Evolutionary conservation across 768 basidiomycete genomes (phyloP).

Genomic region (Suillus alpinus): DNA sequence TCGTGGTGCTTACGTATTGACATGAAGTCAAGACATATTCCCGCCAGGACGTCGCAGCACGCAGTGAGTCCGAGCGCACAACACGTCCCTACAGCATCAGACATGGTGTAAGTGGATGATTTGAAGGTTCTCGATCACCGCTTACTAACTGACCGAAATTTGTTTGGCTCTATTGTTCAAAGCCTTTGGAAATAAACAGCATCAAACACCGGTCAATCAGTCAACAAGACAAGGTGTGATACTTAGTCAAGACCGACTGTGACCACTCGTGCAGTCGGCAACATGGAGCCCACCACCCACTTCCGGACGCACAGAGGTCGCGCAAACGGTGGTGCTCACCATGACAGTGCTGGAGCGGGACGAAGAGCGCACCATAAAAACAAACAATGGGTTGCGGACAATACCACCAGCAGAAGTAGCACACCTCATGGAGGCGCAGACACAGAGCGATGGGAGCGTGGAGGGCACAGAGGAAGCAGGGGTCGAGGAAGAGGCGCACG

Average conservation of each 20-base stretch:
- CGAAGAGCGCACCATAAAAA: slow-evolving; percentile 44
- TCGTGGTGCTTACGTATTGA: slow-evolving; percentile 20
- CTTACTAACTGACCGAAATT: too few species aligned
- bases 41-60: slow-evolving; percentile 21
- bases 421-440: slow-evolving; percentile 40
- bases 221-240: background rate
- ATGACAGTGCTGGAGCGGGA: slow-evolving; percentile 16
- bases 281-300: slow-evolving; percentile 26
- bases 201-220: slow-evolving; percentile 2
- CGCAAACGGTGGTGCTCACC: slow-evolving; percentile 19
- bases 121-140: background rate
- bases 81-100: slow-evolving; percentile 21
- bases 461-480: slow-evolving; percentile 48
- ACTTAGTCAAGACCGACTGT: background rate
- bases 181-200: slow-evolving; percentile 9
- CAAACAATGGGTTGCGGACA: slow-evolving; percentile 58
- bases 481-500: slow-evolving; percentile 38
- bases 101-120: slow-evolving; percentile 10
- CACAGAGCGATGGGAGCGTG: slow-evolving; percentile 61
- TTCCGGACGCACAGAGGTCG: slow-evolving; percentile 20
- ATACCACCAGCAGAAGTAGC: slow-evolving; percentile 31
- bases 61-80: slow-evolving; percentile 13
- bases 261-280: slow-evolving; percentile 10
- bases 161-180: slow-evolving; percentile 8
- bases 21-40: slow-evolving; percentile 21